Evolutionary conservation across 306 rosid species (phyloP).

Genomic region (Corylus americana): DNA sequence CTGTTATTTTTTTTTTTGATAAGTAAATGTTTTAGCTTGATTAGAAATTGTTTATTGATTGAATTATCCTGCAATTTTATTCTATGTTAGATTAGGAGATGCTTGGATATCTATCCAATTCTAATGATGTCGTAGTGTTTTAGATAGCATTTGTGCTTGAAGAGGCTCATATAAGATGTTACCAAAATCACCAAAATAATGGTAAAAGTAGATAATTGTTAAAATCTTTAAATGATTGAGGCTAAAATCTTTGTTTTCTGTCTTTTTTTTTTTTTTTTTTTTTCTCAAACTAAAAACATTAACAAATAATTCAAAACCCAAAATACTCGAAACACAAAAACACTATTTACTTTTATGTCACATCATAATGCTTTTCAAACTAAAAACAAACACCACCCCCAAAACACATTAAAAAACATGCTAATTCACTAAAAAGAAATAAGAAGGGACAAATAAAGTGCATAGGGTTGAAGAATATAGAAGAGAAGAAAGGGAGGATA

Average conservation of each 20-base stretch:
- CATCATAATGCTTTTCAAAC: no score
- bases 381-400: no score
- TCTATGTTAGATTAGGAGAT: background rate
- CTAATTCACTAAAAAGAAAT: background rate
- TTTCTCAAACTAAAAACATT: background rate
- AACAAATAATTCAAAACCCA: no score
- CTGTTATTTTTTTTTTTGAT: no score
- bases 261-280: no score
- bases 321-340: no score
- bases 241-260: no score
- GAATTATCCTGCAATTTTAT: background rate
- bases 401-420: background rate
- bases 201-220: background rate
- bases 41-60: background rate
- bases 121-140: background rate
- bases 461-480: background rate
- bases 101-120: background rate
- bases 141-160: background rate
- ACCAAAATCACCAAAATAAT: background rate
- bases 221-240: background rate
- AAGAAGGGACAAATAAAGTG: background rate
- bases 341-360: no score
- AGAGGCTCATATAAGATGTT: background rate
- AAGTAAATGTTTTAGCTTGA: background rate
- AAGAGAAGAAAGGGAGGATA: no score